Base-by-base conservation (phyloP, 805 yeast genomes). In the Blastobotrys parvus region DNA sequence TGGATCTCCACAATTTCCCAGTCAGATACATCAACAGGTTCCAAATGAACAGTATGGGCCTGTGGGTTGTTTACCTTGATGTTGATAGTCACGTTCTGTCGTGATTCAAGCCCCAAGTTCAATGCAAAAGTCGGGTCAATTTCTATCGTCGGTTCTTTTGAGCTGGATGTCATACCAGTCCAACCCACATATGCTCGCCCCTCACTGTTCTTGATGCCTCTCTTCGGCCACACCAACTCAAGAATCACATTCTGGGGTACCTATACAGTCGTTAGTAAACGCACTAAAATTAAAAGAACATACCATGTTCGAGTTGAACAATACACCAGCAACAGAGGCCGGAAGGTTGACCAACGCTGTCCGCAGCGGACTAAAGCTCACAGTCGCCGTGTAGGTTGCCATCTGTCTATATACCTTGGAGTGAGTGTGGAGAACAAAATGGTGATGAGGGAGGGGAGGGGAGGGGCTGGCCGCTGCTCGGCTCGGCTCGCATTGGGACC, bases 1-100 rank as follows among this genome's bases (percentile, higher is more conserved):
- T 90, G 84, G 2, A 82, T 61, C 56, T 89, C 95, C 2, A 88
- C 83, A 21, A 85, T 65, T 51, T 89, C 97, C 97, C 97, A 90
- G 57, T 90, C 98, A 3, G 81, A 71, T 1, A 79, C 61, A 0
- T 85, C 71, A 16, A 74, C 62, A 0, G 97, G 97, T 54, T 85
- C 95, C 35, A 90, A 70, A 54, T 75, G 78, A 2, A 89, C 78
- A 3, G 78, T 75, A 4, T 69, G 65, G 1, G 87, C 77, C 33
- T 62, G 69, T n/a, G 72, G 75, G 1, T 68, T 59, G 31, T 74
- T 67, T 11, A 75, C 65, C 43, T 73, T 70, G 41, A 81, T 56
- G 30, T 63, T 67, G 32, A 82, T 46, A 3, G 38, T 21, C n/a
- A 75, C 63, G 39, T 54, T 57, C 6, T 68, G 58, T 20, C 62